A percentile compares a stretch with the other conserved stretches of the same genome.
phyloP scores from a whole-genome alignment of 2,329 filamentous ascomycete genomes.

The Penicillium fuscoglaucum region DNA sequence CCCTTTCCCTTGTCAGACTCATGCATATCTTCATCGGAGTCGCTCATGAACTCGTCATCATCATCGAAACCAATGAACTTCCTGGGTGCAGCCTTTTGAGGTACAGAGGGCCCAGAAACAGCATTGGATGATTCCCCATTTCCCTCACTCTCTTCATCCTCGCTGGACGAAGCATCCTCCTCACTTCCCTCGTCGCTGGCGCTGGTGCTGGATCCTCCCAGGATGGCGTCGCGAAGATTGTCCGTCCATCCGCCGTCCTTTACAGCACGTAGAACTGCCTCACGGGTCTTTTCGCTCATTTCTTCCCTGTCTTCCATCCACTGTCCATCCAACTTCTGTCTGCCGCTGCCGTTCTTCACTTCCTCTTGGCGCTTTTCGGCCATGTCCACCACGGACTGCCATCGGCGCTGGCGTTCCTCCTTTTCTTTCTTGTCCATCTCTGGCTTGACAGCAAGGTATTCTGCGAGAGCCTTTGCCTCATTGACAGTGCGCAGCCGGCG shows the following conservation, averaged over 20 bases:
- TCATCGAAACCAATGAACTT: slow-evolving; percentile 52
- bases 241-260: slow-evolving; percentile 58
- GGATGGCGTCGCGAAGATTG: slow-evolving; percentile 39
- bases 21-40: slow-evolving; percentile 38
- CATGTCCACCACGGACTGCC: slow-evolving; percentile 83
- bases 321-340: slow-evolving; percentile 71
- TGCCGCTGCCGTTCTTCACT: slow-evolving; percentile 71
- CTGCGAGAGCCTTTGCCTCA: slow-evolving; percentile 91
- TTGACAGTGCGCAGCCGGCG: slow-evolving; percentile 86
- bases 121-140: slow-evolving; percentile 26
- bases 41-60: slow-evolving; percentile 49
- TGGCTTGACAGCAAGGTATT: slow-evolving; percentile 92
- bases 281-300: slow-evolving; percentile 76
- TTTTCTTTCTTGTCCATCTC: slow-evolving; percentile 96
- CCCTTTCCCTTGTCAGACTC: slow-evolving; percentile 39
- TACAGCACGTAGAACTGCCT: slow-evolving; percentile 71
- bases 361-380: slow-evolving; percentile 83
- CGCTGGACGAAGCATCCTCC: slow-evolving; percentile 32
- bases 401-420: slow-evolving; percentile 75
- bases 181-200: slow-evolving; percentile 44
- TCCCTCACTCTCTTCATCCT: slow-evolving; percentile 43
- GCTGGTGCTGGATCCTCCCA: slow-evolving; percentile 41
- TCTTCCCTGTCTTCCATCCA: slow-evolving; percentile 97
- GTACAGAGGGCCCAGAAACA: slow-evolving; percentile 26
- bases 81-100: slow-evolving; percentile 32